A percentile compares a stretch with the other conserved stretches of the same genome.
Conservation (phyloP, 225 moss, liverwort and hornwort species). For the Polytrichum commune region DNA sequence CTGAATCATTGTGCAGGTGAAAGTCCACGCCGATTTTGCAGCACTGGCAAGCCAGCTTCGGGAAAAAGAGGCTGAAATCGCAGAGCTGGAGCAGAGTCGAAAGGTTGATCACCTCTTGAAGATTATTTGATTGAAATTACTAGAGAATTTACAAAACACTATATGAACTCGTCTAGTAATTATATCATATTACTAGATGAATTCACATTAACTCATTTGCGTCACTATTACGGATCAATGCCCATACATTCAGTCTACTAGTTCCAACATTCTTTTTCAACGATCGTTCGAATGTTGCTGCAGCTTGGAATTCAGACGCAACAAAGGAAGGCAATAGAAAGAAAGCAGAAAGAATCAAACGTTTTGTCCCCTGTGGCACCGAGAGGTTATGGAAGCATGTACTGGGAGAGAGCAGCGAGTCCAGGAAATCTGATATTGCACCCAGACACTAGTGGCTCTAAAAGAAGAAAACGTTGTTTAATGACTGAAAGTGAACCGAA, state of each 20-base stretch:
- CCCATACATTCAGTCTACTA: too few relatives aligned
- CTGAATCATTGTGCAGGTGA: conserved; percentile 20
- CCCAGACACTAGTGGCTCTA: conserved; percentile 5
- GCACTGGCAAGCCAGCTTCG: conserved; percentile 27
- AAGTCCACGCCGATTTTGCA: conserved; percentile 19
- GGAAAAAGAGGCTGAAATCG: conserved; percentile 33
- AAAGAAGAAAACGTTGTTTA: conserved; percentile 15
- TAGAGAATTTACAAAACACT: too few relatives aligned
- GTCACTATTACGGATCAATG: too few relatives aligned
- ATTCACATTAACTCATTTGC: too few relatives aligned
- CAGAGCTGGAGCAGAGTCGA: conserved; percentile 29
- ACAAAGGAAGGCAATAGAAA: conserved; percentile 33
- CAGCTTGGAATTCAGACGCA: conserved; percentile 21
- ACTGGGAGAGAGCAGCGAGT: conserved; percentile 34
- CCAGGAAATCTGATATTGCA: conserved; percentile 27
- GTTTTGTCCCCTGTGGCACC: conserved; percentile 23
- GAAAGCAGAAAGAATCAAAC: conserved; percentile 25
- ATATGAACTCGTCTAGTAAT: too few relatives aligned
- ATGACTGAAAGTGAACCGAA: conserved; percentile 23
- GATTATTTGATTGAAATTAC: not conserved
- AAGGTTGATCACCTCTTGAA: conserved; percentile 21
- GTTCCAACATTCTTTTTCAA: not conserved
- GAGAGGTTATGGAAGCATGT: conserved; percentile 31
- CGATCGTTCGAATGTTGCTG: not conserved
- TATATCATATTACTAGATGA: too few relatives aligned